Conservation (phyloP, 2,329 filamentous ascomycete genomes). For the Fusarium drepaniforme region DNA sequence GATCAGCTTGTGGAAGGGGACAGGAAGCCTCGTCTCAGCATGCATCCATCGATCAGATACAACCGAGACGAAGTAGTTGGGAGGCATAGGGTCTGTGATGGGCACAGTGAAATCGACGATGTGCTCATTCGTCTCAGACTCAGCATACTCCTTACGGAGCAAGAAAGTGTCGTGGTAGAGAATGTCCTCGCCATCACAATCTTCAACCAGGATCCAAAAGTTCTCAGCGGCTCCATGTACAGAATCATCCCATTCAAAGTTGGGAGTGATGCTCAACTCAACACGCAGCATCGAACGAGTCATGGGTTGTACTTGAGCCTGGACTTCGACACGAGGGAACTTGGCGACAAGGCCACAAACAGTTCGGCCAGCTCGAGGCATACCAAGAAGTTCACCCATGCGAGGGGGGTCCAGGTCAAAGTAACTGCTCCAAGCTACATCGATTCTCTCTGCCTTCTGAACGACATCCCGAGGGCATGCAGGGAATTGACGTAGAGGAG, state of each 20-base stretch:
- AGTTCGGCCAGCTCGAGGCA: constrained; percentile 87
- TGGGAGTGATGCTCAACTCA: constrained; percentile 91
- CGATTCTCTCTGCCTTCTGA: constrained; percentile 93
- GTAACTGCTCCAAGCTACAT: constrained; percentile 93
- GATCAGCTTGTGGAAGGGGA: constrained; percentile 95
- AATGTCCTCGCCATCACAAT: constrained; percentile 96
- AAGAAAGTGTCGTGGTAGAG: constrained; percentile 96
- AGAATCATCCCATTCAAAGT: constrained; percentile 94
- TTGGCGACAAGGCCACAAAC: constrained; percentile 91
- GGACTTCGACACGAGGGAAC: constrained; percentile 92
- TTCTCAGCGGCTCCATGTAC: constrained; percentile 90
- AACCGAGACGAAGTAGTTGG: constrained; percentile 97
- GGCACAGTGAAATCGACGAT: constrained; percentile 96
- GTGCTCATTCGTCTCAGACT: constrained; percentile 90
- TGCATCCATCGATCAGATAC: constrained; percentile 99
- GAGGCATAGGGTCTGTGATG: constrained; percentile 97
- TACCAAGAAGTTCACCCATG: constrained; percentile 93
- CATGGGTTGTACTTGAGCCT: constrained; percentile 94
- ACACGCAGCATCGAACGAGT: constrained; percentile 93
- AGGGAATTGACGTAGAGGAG: constrained; percentile 91
- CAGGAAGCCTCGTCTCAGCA: constrained; percentile 90
- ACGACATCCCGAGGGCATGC: constrained; percentile 86
- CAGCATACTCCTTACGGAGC: constrained; percentile 88
- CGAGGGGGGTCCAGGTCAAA: constrained; percentile 96
- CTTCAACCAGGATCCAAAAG: constrained; percentile 98